These are phyloP conservation scores for Glycine soja DNA, from an alignment of 306 rosid species.

Conservation along the genomic window DNA sequence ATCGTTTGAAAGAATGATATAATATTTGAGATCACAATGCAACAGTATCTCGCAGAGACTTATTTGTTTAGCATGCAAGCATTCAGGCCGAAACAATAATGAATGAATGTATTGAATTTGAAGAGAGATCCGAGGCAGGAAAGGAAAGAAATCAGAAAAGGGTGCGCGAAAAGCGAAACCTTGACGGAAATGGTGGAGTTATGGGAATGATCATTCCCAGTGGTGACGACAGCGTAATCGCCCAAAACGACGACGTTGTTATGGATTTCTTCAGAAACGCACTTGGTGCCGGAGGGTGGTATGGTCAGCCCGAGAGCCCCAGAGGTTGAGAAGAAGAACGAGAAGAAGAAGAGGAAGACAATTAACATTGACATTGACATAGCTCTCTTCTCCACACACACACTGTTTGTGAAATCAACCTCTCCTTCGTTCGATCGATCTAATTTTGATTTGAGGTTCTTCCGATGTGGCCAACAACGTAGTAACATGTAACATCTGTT, in stretches of 20 bases:
- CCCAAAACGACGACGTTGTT: slow-evolving; percentile 86
- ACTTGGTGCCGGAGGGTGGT: slow-evolving; percentile 69
- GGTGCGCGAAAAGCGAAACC: slow-evolving; percentile 8
- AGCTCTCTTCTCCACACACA: too few relatives aligned
- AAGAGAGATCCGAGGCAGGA: too few relatives aligned
- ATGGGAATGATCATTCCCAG: slow-evolving; percentile 34
- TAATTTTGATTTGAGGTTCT: too few relatives aligned
- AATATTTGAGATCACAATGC: neutral
- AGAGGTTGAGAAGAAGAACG: slow-evolving; percentile 45
- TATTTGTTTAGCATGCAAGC: too few relatives aligned
- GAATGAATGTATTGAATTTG: too few relatives aligned
- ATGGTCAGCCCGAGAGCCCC: slow-evolving; percentile 64
- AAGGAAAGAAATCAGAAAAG: too few relatives aligned
- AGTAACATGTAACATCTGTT: too few relatives aligned
- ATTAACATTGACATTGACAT: slow-evolving; percentile 21
- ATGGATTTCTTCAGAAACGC: slow-evolving; percentile 93
- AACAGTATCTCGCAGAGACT: neutral
- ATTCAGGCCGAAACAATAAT: too few relatives aligned
- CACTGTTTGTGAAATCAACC: too few relatives aligned
- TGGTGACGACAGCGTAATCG: slow-evolving; percentile 64
- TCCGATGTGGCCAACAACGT: too few relatives aligned
- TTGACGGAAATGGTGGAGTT: slow-evolving; percentile 68
- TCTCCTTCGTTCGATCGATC: too few relatives aligned
- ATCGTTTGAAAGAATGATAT: neutral
- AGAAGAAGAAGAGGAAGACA: slow-evolving; percentile 30